Evolutionary conservation across 2,329 filamentous ascomycete genomes (phyloP).

Genomic region (Fusarium sp.): DNA sequence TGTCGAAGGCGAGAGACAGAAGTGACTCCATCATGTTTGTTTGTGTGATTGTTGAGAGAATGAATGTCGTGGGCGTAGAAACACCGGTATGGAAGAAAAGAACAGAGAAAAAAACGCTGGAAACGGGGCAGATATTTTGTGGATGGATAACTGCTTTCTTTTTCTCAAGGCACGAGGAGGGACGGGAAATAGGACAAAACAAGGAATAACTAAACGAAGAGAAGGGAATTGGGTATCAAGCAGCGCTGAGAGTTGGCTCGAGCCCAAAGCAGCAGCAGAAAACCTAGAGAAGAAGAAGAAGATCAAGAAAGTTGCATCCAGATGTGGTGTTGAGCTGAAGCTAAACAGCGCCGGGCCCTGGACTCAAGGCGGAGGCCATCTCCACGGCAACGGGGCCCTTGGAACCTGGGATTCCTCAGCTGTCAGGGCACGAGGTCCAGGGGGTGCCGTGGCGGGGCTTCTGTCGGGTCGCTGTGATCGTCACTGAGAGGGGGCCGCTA

Average conservation of each 20-base stretch:
- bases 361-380: slow-evolving; percentile 8
- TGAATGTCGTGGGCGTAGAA: slow-evolving; percentile 5
- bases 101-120: slow-evolving; percentile 20
- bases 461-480: background rate
- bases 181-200: slow-evolving; percentile 18
- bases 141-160: slow-evolving; percentile 1
- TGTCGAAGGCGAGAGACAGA: slow-evolving; percentile 93
- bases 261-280: slow-evolving; percentile 20
- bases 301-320: slow-evolving; percentile 12
- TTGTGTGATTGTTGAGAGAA: slow-evolving; percentile 10
- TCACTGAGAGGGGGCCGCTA: slow-evolving; percentile 7
- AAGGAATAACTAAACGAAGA: slow-evolving; percentile 23
- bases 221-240: slow-evolving; percentile 26
- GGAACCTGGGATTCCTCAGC: background rate
- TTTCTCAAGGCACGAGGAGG: background rate
- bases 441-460: background rate
- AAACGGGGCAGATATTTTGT: slow-evolving; percentile 2
- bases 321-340: background rate
- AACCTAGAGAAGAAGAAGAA: slow-evolving; percentile 13
- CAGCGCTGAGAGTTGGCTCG: slow-evolving; percentile 23
- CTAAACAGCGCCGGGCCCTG: background rate
- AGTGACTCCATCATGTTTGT: slow-evolving; percentile 82
- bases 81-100: slow-evolving; percentile 29
- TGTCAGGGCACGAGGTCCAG: background rate
- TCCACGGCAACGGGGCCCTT: slow-evolving; percentile 24